Evolutionary conservation across 2,329 filamentous ascomycete species (phyloP).

Genomic region (Fusarium ramigenum): DNA sequence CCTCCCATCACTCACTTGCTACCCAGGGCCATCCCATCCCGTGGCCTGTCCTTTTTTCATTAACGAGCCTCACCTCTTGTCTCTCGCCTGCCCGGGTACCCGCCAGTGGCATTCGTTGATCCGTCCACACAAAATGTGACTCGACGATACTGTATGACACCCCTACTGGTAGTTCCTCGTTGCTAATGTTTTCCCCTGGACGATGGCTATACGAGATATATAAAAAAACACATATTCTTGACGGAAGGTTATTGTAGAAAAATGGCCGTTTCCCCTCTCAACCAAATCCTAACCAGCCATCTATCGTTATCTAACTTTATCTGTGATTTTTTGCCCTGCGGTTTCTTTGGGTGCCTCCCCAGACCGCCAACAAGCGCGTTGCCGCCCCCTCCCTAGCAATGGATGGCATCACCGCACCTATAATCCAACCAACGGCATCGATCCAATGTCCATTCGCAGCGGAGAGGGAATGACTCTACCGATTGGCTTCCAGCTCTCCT

Average conservation of each 20-base stretch:
- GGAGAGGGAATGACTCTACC: constrained; percentile 9
- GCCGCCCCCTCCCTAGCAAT: constrained; percentile 20
- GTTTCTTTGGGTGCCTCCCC: constrained; percentile 19
- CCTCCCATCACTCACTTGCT: constrained; percentile 15
- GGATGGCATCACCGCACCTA: constrained; percentile 36
- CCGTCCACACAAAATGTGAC: constrained; percentile 13
- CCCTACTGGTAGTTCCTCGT: not conserved
- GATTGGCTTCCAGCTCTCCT: constrained; percentile 22
- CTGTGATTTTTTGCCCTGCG: not conserved
- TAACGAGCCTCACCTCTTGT: constrained; percentile 29
- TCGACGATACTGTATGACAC: constrained; percentile 4
- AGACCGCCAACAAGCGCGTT: constrained; percentile 32
- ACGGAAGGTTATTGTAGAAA: not conserved
- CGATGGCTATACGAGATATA: not conserved
- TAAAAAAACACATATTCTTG: not conserved
- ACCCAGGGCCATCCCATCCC: constrained; percentile 15
- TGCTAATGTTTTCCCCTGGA: not conserved
- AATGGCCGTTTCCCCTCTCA: not conserved
- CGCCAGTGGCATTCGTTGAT: constrained; percentile 26
- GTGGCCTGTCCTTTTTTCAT: constrained; percentile 12
- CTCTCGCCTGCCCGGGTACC: constrained; percentile 4
- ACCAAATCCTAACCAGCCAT: not conserved
- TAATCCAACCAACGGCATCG: constrained; percentile 5
- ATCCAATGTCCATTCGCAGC: constrained; percentile 4
- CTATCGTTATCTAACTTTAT: not conserved